Evolutionary conservation across 768 basidiomycete genomes (phyloP).

Genomic region (Lentinula aciculospora): DNA sequence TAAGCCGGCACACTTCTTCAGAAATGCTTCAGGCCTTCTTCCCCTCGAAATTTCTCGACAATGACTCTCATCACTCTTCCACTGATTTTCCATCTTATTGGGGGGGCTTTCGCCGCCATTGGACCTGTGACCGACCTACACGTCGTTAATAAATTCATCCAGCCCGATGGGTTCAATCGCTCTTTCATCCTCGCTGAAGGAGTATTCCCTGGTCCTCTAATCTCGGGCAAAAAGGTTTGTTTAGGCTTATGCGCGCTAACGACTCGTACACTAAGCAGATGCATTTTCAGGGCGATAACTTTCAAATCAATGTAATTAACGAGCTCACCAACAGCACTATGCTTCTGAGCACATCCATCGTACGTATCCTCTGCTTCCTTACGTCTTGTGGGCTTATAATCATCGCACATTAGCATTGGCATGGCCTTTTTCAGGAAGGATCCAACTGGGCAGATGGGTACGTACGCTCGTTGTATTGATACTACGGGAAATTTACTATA

Average conservation of each 20-base stretch:
- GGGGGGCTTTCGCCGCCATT: conserved; percentile 11
- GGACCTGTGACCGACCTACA: conserved; percentile 19
- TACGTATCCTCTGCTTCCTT: conserved; percentile 13
- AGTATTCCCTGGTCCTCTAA: conserved; percentile 34
- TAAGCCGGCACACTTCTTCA: neutral
- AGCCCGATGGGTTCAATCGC: conserved; percentile 26
- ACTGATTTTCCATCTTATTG: neutral
- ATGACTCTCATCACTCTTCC: neutral
- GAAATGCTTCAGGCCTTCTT: neutral
- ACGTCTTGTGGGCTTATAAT: neutral
- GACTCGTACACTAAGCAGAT: neutral
- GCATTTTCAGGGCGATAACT: conserved; percentile 24
- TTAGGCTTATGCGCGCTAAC: neutral
- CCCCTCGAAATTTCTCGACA: neutral
- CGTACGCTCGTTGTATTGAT: neutral
- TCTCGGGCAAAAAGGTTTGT: conserved; percentile 14
- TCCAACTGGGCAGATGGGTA: conserved; percentile 13
- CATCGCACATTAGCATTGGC: conserved; percentile 13
- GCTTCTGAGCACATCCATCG: conserved; percentile 31
- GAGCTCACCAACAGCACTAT: conserved; percentile 28
- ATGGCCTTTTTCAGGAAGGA: conserved; percentile 17
- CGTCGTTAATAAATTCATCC: conserved; percentile 19
- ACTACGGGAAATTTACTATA: neutral
- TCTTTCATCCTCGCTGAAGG: conserved; percentile 23
- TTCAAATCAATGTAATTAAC: conserved; percentile 33